These are phyloP conservation scores for Fusarium lateritium DNA, from an alignment of 2,329 filamentous ascomycete species.

Conservation along the genomic window DNA sequence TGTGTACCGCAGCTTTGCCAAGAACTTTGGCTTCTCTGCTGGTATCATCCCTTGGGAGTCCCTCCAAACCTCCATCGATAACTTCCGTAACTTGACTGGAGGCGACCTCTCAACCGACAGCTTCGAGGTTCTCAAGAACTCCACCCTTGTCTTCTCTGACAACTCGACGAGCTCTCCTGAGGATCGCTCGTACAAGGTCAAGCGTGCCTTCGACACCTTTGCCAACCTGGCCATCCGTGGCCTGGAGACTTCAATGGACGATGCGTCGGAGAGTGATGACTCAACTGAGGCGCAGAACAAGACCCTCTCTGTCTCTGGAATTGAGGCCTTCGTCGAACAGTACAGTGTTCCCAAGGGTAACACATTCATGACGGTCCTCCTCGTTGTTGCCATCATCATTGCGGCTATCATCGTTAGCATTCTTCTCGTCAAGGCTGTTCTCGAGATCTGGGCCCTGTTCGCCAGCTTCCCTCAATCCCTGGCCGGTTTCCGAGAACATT, in stretches of 20 bases:
- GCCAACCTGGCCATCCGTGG: conserved; percentile 69
- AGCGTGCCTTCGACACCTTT: conserved; percentile 67
- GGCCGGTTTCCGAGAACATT: conserved; percentile 90
- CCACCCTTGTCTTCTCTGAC: conserved; percentile 80
- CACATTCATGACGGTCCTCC: conserved; percentile 94
- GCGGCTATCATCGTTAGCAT: conserved; percentile 88
- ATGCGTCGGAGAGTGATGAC: conserved; percentile 45
- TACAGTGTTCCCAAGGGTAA: conserved; percentile 89
- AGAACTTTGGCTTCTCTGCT: conserved; percentile 94
- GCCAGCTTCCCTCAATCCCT: conserved; percentile 87
- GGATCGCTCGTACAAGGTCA: conserved; percentile 61
- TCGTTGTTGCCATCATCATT: conserved; percentile 90
- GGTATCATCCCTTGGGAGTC: conserved; percentile 86
- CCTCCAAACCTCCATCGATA: conserved; percentile 87
- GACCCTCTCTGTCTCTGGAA: conserved; percentile 75
- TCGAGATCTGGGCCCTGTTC: conserved; percentile 93
- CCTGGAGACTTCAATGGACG: conserved; percentile 63
- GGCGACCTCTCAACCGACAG: conserved; percentile 89
- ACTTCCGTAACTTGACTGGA: conserved; percentile 83
- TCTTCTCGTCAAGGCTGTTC: conserved; percentile 88
- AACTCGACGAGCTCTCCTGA: conserved; percentile 64
- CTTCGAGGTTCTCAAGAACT: conserved; percentile 80
- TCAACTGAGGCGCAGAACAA: conserved; percentile 52
- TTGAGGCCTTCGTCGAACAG: conserved; percentile 87
- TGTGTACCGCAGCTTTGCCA: conserved; percentile 89